Percentiles rank a stretch among this genome's conserved stretches.
These are phyloP conservation scores for Cyberlindnera euphorbiae DNA, from an alignment of 805 yeast species.

Conservation along the genomic window DNA sequence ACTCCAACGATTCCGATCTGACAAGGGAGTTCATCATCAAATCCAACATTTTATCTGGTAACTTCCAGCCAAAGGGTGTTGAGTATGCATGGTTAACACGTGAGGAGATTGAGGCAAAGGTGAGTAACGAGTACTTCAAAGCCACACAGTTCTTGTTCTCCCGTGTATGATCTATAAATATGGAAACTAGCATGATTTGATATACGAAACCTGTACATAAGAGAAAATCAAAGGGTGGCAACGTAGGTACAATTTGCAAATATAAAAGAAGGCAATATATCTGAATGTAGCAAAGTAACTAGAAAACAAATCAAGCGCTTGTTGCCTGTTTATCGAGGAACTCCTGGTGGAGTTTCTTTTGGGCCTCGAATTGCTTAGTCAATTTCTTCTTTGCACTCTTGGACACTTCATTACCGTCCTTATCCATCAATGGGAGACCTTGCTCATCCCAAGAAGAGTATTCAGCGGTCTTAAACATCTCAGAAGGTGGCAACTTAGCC, in stretches of 20 bases:
- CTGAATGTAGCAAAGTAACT: too few species aligned
- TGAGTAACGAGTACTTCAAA: slow-evolving; percentile 50
- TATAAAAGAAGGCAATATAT: too few species aligned
- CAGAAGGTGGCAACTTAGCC: slow-evolving; percentile 64
- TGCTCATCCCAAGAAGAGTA: slow-evolving; percentile 78
- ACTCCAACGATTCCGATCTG: slow-evolving; percentile 17
- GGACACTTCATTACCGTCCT: slow-evolving; percentile 75
- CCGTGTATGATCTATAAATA: slow-evolving; percentile 25
- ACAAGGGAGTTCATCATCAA: slow-evolving; percentile 69
- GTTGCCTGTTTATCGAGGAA: slow-evolving; percentile 28
- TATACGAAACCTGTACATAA: neutral
- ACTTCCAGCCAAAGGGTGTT: slow-evolving; percentile 42
- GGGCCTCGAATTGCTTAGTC: slow-evolving; percentile 70
- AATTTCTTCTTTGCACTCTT: slow-evolving; percentile 86
- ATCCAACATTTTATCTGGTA: slow-evolving; percentile 85
- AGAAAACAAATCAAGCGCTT: too few species aligned
- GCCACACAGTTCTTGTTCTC: slow-evolving; percentile 41
- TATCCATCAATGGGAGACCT: slow-evolving; percentile 78
- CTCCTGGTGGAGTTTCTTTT: slow-evolving; percentile 76
- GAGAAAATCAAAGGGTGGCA: too few species aligned
- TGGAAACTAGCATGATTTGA: too few species aligned
- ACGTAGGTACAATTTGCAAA: too few species aligned
- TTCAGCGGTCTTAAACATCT: slow-evolving; percentile 61
- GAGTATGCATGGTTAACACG: slow-evolving; percentile 82
- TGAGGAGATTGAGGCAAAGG: slow-evolving; percentile 61